phyloP scores from a whole-genome alignment of 208 protist genomes.

The Leishmania major region DNA sequence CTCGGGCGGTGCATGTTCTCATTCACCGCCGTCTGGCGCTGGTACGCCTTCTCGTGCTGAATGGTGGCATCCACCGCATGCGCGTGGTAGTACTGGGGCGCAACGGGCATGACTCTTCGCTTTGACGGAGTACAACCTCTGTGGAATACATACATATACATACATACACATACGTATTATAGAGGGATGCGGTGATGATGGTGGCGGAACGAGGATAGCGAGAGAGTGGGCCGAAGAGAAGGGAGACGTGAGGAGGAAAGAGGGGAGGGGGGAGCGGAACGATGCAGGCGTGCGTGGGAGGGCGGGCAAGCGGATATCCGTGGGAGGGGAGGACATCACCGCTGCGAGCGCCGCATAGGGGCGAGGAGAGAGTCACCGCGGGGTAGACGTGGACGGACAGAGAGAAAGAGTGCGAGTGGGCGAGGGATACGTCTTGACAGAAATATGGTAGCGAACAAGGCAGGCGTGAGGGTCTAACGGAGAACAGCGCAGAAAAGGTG shows the following conservation, averaged over 20 bases:
- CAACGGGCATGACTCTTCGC: conserved; percentile 36
- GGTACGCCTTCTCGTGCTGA: conserved; percentile 93
- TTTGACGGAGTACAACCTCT: neutral
- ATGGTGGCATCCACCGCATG: conserved; percentile 84
- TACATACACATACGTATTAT: neutral
- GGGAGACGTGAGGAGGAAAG: conserved; percentile 7
- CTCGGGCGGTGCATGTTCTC: conserved; percentile 85
- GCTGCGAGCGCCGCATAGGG: neutral
- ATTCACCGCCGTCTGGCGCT: conserved; percentile 92
- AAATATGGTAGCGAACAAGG: conserved; percentile 1
- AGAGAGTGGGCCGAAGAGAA: neutral
- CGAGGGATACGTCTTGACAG: neutral
- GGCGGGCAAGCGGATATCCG: neutral
- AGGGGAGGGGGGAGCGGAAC: neutral
- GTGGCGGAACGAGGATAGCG: neutral
- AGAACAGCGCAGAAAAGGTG: neutral
- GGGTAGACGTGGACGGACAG: too few species aligned
- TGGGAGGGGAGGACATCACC: neutral
- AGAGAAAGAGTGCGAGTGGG: neutral
- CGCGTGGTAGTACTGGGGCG: conserved; percentile 70
- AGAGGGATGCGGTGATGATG: neutral
- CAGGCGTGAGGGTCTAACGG: neutral
- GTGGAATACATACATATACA: neutral
- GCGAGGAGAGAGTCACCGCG: neutral
- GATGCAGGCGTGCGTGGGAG: neutral